Evolutionary conservation across 1,284 basidiomycete species (phyloP), one percentile per base, ranked within the genome.

Genomic region (Sphagnurus paluster): DNA sequence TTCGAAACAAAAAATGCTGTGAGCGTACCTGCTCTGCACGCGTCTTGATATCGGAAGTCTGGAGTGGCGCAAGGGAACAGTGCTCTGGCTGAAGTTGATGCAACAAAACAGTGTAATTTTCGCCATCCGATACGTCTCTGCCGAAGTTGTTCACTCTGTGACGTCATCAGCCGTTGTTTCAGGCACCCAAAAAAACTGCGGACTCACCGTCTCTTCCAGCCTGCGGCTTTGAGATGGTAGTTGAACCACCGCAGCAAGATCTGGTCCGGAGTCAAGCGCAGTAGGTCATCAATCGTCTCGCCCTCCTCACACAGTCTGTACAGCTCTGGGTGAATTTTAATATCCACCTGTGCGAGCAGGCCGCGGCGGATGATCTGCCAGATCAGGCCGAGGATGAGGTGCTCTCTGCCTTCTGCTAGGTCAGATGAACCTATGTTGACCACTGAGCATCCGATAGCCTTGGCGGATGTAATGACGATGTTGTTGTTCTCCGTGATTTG

Each of bases 401-500:
- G 96, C 67, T 99, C 96, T 49, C 91, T 78, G 6, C 96, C 95
- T 53, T 98, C 95, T 37, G 93, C 82, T 48, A 99, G 75, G 70
- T 99, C 96, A 16, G 84, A 80, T 0, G 96, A 89, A 28, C 97
- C 96, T 56, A 99, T 98, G 72, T 99, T 99, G 67, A 99, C 96
- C 42, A 98, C 94, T 6, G 91, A 95, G 66, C 97, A 98, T 28
- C 96, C 96, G 56, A 99, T 98, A 67, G 91, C 96, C 70, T 98
- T 96, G 34, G 96, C 85, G 25, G 97, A 99, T 8, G 92, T 90
- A 69, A 99, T 98, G 64, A 99, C 96, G 59, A 99, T 96, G 71
- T 98, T 99, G 77, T 99, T 98, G 77, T 99, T 99, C 69, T 99
- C 96, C 0, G 96, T 98, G 67, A 98, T 98, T 64, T 98, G 94